Evolutionary conservation across 1,284 basidiomycete species (phyloP), one percentile per base, ranked within the genome.

Genomic region (Neolentinus lepideus): DNA sequence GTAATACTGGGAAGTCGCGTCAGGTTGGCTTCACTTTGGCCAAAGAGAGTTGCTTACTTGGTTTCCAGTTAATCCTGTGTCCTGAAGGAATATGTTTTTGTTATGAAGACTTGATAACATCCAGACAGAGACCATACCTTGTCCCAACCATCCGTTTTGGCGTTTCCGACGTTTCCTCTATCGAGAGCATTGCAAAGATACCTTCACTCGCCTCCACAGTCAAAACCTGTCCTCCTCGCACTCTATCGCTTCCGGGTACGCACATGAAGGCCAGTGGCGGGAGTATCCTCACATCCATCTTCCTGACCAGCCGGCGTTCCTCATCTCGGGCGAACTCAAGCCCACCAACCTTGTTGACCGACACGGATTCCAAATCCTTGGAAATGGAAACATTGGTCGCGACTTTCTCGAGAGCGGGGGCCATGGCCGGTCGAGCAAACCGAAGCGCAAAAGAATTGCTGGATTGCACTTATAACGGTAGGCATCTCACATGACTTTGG

Each of bases 151-250:
- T 75, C 78, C 1, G 77, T 78, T 59, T 79, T 77, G 19, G 79
- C 79, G 63, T 82, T 81, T 3, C 75, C 78, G 14, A 81, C 75
- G 59, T 80, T 81, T 6, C 77, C 76, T 66, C 78, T 78, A 63
- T 80, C 79, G 47, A 81, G 65, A 12, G 78, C 77, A 65, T 78
- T 79, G 57, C 72, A 74, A 16, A 78, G 65, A 60, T 78, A 78
- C 75, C 75, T 76, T 4, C 16, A 33, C 19, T 50, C n/a, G 47
- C 54, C 26, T 43, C n/a, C 26, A 19, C 38, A n/a, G 10, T 27
- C 50, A 25, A 26, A 19, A 6, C 16, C 19, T 14, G 25, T 25
- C 24, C 29, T 19, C 11, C 27, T 11, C 16, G 6, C 16, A 4
- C 16, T 19, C n/a, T 19, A 21, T 46, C 27, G n/a, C 16, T 14